A percentile compares a stretch with the other conserved stretches of the same genome.
phyloP scores from a whole-genome alignment of 2,329 filamentous ascomycete genomes.

The Graphium sp. region DNA sequence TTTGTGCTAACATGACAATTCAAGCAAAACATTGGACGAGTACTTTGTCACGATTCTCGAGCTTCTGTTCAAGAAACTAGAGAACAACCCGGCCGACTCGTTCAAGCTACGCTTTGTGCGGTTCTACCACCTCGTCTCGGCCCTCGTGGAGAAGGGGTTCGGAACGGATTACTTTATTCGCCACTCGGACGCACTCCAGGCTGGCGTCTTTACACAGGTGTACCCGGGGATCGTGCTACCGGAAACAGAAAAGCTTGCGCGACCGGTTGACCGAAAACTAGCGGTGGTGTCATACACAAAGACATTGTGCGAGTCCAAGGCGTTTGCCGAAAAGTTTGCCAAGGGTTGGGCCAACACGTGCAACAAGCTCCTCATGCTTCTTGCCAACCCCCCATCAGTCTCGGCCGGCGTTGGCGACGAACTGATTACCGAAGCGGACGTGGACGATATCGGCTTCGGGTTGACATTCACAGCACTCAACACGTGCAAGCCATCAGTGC shows the following conservation, averaged over 20 bases:
- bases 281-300: conserved; percentile 90
- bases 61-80: conserved; percentile 62
- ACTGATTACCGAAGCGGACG: conserved; percentile 69
- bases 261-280: conserved; percentile 80
- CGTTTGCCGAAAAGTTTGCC: conserved; percentile 66
- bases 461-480: conserved; percentile 88
- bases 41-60: conserved; percentile 71
- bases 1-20: conserved; percentile 10
- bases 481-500: conserved; percentile 60
- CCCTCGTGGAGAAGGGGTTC: conserved; percentile 60
- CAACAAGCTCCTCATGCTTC: conserved; percentile 71
- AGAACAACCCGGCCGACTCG: conserved; percentile 54
- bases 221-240: conserved; percentile 80
- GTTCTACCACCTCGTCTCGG: conserved; percentile 86
- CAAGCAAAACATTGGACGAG: conserved; percentile 45
- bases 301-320: conserved; percentile 69
- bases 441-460: conserved; percentile 89
- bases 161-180: conserved; percentile 86
- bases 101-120: conserved; percentile 78
- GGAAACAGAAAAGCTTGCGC: conserved; percentile 73
- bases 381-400: conserved; percentile 71
- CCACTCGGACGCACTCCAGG: conserved; percentile 67
- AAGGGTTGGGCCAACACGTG: conserved; percentile 89
- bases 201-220: conserved; percentile 63
- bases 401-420: conserved; percentile 51